Evolutionary conservation across 345 rosid genomes (phyloP), one percentile per base, ranked within the genome.

Genomic region (Leavenworthia alabamica): DNA sequence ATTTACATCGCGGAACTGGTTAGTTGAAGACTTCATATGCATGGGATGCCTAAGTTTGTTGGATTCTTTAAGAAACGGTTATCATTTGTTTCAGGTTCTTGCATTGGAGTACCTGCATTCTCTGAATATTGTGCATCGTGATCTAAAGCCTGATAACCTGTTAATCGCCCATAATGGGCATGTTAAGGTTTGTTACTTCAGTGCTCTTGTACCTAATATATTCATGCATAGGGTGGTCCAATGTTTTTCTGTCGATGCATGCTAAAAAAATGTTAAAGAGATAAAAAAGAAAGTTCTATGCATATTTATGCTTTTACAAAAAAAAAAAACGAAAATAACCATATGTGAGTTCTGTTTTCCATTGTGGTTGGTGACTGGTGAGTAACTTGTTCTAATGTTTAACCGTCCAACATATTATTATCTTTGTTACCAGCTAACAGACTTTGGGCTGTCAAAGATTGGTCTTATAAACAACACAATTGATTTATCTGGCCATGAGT

Each of bases 101-200:
- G 96, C 91, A 71, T 73, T 88, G 70, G 96, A 88, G 66, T 83
- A 88, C 66, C 84, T 88, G 41, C 96, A 85, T 72, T 85, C 96
- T 64, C 75, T 68, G 42, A 82, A 85, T 42, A 81, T 85, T 71
- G 91, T 88, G 52, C 96, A 88, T 70, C 87, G 96, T 62, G 96
- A 88, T 74, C 52, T 88, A 56, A 88, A 88, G 67, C 96, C 96
- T 16, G 96, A 88, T 78, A 88, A 88, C 70, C 75, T 88, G 62
- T 71, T 88, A 64, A 85, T 88, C 61, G 96, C 86, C 17, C 82
- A 88, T 59, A 86, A 88, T 74, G 96, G 96, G 31, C 96, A 88
- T 75, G 76, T 83, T 65, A 85, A 88, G 96, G 96, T 88, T 66
- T 67, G 89, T 69, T 63, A 33, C 65, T 64, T 58, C 40, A 59